Conservation (phyloP, 202 grass and related monocot genomes). For the Cymbopogon flexuosus region DNA sequence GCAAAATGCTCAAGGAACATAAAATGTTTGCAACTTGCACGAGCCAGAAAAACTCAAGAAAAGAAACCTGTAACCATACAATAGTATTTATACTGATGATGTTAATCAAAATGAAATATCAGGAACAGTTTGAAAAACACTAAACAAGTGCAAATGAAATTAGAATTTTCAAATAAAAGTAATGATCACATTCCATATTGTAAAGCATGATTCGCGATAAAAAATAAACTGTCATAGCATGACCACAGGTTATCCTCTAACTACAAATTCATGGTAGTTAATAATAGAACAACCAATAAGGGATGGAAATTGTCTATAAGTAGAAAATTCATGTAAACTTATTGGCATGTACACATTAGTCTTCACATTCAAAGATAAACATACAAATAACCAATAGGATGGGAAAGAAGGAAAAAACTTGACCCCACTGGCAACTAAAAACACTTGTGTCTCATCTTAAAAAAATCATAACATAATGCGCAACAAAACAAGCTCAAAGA, state of each 20-base stretch:
- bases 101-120: neutral
- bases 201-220: neutral
- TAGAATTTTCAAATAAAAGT: neutral
- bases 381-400: neutral
- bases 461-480: neutral
- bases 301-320: neutral
- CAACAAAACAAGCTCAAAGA: constrained; percentile 10
- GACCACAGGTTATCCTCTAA: neutral
- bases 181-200: neutral
- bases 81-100: neutral
- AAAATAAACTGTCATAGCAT: neutral
- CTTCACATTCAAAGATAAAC: neutral
- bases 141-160: neutral
- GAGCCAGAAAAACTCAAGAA: neutral
- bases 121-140: neutral
- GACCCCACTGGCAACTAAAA: neutral
- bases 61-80: neutral
- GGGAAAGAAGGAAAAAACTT: neutral
- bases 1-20: neutral
- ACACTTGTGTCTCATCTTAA: neutral
- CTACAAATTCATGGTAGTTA: neutral
- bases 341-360: neutral
- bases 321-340: neutral
- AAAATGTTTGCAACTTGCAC: neutral
- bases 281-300: neutral